Evolutionary conservation across 2,329 filamentous ascomycete genomes (phyloP).

Genomic region (Beauveria bassiana): DNA sequence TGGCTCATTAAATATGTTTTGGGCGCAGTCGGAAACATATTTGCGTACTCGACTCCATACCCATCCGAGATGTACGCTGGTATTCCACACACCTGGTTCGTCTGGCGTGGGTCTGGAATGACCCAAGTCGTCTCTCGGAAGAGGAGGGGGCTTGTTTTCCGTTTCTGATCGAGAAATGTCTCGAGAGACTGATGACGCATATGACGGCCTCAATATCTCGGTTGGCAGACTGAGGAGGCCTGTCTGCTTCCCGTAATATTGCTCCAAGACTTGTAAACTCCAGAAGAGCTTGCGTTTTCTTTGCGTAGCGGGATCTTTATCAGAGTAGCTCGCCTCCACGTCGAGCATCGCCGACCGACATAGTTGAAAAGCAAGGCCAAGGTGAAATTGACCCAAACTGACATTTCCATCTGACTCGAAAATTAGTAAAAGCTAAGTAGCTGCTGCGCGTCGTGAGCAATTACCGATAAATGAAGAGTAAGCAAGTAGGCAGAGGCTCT

Average conservation of each 20-base stretch:
- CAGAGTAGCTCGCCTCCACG: slow-evolving; percentile 29
- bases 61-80: slow-evolving; percentile 41
- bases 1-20: slow-evolving; percentile 39
- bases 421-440: slow-evolving; percentile 5
- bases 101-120: slow-evolving; percentile 23
- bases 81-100: slow-evolving; percentile 43
- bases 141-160: slow-evolving; percentile 30
- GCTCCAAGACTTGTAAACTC: slow-evolving; percentile 43
- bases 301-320: slow-evolving; percentile 28
- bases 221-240: slow-evolving; percentile 34
- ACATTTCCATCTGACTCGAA: slow-evolving; percentile 35
- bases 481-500: slow-evolving; percentile 42
- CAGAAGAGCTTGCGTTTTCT: slow-evolving; percentile 43
- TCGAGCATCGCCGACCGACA: slow-evolving; percentile 44
- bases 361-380: slow-evolving; percentile 41
- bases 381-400: slow-evolving; percentile 41
- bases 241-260: slow-evolving; percentile 39
- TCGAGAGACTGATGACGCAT: slow-evolving; percentile 17
- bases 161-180: slow-evolving; percentile 18
- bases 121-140: slow-evolving; percentile 37
- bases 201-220: slow-evolving; percentile 32
- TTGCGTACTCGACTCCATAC: slow-evolving; percentile 40
- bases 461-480: slow-evolving; percentile 43
- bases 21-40: slow-evolving; percentile 41
- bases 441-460: not conserved